Evolutionary conservation across 2,329 filamentous ascomycete genomes (phyloP).

Genomic region (Sarocladiaceae sp.): DNA sequence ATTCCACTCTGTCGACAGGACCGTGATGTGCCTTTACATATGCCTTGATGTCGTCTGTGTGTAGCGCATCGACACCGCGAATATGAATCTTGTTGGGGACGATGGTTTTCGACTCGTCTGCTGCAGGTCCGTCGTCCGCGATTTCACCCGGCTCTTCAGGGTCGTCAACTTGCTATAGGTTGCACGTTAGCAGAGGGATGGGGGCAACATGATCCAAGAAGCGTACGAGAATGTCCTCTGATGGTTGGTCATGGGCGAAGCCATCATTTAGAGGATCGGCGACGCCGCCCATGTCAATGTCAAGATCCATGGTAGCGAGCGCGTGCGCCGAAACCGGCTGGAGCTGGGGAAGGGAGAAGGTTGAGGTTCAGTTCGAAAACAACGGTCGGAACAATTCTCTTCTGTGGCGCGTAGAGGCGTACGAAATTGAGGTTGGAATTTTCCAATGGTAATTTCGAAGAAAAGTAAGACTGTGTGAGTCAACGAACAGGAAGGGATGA

Average conservation of each 20-base stretch:
- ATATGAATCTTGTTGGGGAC: conserved; percentile 66
- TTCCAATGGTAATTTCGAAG: too few relatives aligned
- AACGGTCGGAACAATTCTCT: too few relatives aligned
- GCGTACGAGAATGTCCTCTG: conserved; percentile 31
- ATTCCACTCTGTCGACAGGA: conserved; percentile 64
- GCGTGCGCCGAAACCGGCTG: neutral
- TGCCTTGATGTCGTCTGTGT: conserved; percentile 69
- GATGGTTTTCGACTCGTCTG: conserved; percentile 20
- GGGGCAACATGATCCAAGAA: too few relatives aligned
- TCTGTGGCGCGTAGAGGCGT: too few relatives aligned
- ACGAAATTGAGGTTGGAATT: too few relatives aligned
- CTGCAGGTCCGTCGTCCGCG: conserved; percentile 25
- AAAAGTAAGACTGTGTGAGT: too few relatives aligned
- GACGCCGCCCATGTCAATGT: conserved; percentile 66
- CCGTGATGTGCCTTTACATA: conserved; percentile 66
- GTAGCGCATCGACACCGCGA: conserved; percentile 74
- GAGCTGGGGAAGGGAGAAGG: neutral
- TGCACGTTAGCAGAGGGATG: neutral
- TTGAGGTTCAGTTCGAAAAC: neutral
- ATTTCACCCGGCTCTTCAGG: conserved; percentile 32
- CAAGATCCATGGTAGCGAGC: conserved; percentile 53
- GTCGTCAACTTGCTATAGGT: conserved; percentile 27
- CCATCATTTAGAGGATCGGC: conserved; percentile 28
- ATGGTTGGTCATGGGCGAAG: conserved; percentile 19
- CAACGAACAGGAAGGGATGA: too few relatives aligned